Base-by-base conservation (phyloP, 805 yeast species). In the Metschnikowia noctiluminum region DNA sequence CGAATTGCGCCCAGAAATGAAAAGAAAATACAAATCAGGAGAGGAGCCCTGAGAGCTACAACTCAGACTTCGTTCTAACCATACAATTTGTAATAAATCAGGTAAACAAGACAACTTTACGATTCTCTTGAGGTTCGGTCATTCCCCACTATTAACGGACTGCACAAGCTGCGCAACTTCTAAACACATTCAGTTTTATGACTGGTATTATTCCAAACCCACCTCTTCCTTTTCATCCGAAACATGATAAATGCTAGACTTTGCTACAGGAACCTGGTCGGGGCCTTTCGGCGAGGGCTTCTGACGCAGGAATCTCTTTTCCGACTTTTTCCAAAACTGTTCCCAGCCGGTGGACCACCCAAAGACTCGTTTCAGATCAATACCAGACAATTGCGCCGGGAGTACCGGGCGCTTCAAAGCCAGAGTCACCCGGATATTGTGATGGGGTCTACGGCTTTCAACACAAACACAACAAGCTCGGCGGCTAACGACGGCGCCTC, bases 341-440 rank as follows among this genome's bases (percentile, higher is more conserved):
- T 89, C 52, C 85, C 88, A 0, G 47, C 73, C 1, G 84, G 84
- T 0, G 79, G 83, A 2, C 89, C 90, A 2, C 85, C 86, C 1
- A 50, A 57, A 1, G 84, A 83, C 26, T 64, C 75, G 31, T 92
- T 89, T 68, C 59, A 63, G 1, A 65, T 89, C 6, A 82, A 89
- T 59, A 58, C 71, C 12, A 69, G 74, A 42, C 59, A 68, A 14
- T 73, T 92, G 42, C 77, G 96, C 44, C 77, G 81, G 49, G 98
- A 94, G 63, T 92, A 82, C 63, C 70, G 96, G 36, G 54, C 60
- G 8, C 69, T 90, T 30, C 98, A 92, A 64, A 79, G 86, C 35
- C 73, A 76, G 50, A 75, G 79, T 42, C 99, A 92, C 62, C 99
- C 99, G 0, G 99, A 92, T 68, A 72, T 74, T 51, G 69, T 69